Evolutionary conservation across 371 early-diverging fungal species (phyloP).

Genomic region (Haplosporangium sp.): DNA sequence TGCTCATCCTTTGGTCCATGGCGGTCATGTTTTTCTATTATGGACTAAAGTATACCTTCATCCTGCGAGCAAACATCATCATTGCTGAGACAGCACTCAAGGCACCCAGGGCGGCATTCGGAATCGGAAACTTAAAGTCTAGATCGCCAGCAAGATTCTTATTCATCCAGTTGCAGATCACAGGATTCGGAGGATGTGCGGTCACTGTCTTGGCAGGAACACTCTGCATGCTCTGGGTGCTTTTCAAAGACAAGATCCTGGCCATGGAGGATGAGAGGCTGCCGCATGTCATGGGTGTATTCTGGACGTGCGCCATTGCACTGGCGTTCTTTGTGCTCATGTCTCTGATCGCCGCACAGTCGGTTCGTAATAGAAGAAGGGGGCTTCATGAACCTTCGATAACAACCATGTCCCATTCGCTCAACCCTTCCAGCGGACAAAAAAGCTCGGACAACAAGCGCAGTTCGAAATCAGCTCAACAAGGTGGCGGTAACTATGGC

Average conservation of each 20-base stretch:
- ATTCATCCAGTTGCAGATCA: slow-evolving; percentile 53
- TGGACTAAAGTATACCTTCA: slow-evolving; percentile 54
- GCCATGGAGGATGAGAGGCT: slow-evolving; percentile 19
- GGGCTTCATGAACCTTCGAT: not conserved
- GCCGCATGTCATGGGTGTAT: slow-evolving; percentile 35
- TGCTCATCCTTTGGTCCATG: slow-evolving; percentile 50
- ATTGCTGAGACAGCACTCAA: slow-evolving; percentile 52
- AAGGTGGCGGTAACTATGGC: too few species aligned
- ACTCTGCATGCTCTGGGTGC: slow-evolving; percentile 47
- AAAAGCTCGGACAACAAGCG: not conserved
- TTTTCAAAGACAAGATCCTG: slow-evolving; percentile 33
- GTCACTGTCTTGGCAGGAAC: slow-evolving; percentile 40
- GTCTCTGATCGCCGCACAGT: slow-evolving; percentile 32
- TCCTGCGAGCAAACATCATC: slow-evolving; percentile 54
- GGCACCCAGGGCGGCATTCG: slow-evolving; percentile 49
- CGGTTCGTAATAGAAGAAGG: slow-evolving; percentile 34
- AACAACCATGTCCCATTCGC: not conserved
- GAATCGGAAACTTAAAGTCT: slow-evolving; percentile 48
- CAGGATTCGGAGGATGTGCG: slow-evolving; percentile 50
- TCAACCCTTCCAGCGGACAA: not conserved
- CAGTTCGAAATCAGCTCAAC: not conserved
- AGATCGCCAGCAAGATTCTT: slow-evolving; percentile 47
- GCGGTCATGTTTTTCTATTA: slow-evolving; percentile 49
- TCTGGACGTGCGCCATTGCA: slow-evolving; percentile 51
- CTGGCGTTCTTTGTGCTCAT: slow-evolving; percentile 39